Evolutionary conservation across 1,139 yeast species (phyloP).

Genomic region (Kodamaea suecica): DNA sequence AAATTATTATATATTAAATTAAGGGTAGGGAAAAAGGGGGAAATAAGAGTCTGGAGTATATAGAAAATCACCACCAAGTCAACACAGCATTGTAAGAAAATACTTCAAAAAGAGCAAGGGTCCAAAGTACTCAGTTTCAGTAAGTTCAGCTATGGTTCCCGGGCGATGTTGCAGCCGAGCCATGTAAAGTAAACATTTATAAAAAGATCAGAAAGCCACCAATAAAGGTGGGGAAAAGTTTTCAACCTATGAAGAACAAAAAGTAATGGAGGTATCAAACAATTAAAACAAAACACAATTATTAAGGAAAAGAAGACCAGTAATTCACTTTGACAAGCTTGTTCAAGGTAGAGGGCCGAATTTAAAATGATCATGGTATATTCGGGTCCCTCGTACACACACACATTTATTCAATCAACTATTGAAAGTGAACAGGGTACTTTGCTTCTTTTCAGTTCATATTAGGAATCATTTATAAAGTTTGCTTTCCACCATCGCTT

Average conservation of each 20-base stretch:
- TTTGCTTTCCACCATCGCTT: background rate
- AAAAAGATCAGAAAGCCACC: constrained; percentile 5
- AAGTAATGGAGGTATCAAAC: too few relatives aligned
- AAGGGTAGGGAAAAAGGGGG: constrained; percentile 9
- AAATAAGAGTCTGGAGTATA: constrained; percentile 5
- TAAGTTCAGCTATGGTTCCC: background rate
- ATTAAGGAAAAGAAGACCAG: background rate
- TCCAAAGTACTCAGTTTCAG: constrained; percentile 6
- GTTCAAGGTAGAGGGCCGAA: constrained; percentile 8
- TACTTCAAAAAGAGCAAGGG: constrained; percentile 5
- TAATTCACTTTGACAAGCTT: constrained; percentile 6
- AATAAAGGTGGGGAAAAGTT: constrained; percentile 7
- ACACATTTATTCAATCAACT: constrained; percentile 16
- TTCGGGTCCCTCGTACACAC: constrained; percentile 11
- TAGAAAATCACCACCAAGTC: constrained; percentile 2
- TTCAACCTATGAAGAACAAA: too few relatives aligned
- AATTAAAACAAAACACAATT: constrained; percentile 1
- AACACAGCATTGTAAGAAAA: constrained; percentile 1
- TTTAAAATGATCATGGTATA: background rate
- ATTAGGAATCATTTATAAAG: constrained; percentile 1
- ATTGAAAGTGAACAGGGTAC: background rate
- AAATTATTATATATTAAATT: background rate
- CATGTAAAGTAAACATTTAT: constrained; percentile 3
- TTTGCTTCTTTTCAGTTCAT: background rate
- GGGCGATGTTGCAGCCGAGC: constrained; percentile 10